Base-by-base conservation (phyloP, 805 yeast species). In the Candida tammaniensis region DNA sequence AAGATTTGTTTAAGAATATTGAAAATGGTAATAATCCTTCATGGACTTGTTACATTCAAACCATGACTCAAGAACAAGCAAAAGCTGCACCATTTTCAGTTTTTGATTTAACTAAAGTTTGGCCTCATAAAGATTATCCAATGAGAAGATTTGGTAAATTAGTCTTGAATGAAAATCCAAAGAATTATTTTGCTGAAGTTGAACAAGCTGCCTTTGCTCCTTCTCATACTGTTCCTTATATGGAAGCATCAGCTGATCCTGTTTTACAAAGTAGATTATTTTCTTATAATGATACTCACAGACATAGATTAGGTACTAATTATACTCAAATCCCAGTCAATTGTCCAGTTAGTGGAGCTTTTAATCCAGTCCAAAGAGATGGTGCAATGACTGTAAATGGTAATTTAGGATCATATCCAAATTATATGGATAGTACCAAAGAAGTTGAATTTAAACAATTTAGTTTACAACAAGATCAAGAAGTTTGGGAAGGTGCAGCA, bases 71-170 rank as follows among this genome's bases (percentile, higher is more conserved):
- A 42, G 85, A 78, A 49, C 80, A 87, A 62, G 87, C 95, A 40
- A 74, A 81, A 60, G 62, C 77, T 41, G 75, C 76, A 31, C 82
- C 82, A 55, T 86, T 83, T 64, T 82, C 91, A 5, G 89, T 88
- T 28, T 86, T 85, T 56, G 96, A 87, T 63, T 72, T 87, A 59
- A 87, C 96, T 44, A 88, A 88, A 69, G 83, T 85, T 36, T 87
- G 96, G 96, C 87, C 96, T 22, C 94, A 87, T 56, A 68, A 65
- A 49, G 81, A 86, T 38, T 87, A 78, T 72, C 96, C 96, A 54
- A 63, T 87, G 66, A 78, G 95, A 61, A 79, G 80, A 59, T 81
- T 87, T 55, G 96, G 95, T 58, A 80, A 79, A 58, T 67, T 86
- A 46, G 78, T 77, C 1, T 63, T 86, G 58, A 82, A 86, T 61